Evolutionary conservation across 495 filamentous ascomycete species (phyloP), one percentile per base, ranked within the genome.

Genomic region (Aspergillus egyptiacus): DNA sequence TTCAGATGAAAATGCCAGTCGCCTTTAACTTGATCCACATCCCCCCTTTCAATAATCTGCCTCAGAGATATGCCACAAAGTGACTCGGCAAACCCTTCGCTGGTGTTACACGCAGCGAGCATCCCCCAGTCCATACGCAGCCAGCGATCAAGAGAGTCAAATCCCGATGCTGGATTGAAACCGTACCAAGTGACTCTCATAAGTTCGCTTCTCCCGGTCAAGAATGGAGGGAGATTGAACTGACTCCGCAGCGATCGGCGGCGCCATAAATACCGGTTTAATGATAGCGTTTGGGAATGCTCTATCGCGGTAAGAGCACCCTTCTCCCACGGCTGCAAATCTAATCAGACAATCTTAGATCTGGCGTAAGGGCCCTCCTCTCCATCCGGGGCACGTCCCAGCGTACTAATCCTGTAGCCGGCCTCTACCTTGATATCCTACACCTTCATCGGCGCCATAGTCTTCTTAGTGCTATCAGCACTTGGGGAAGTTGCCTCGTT

Each of bases 181-280:
- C 34, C 46, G 7, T 32, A 82, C 24, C 84, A 87, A 47, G 78
- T 88, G 53, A 82, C 82, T 55, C 81, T 89, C 80, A 91, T 94
- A 38, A 61, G 68, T 71, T 24, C 36, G 65, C 56, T 17, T 30
- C 25, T 42, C 35, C 14, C n/a, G 8, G 32, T 17, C n/a, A 3
- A 30, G 15, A 15, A 23, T 20, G 11, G 4, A 43, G 15, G 15
- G 13, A 5, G 5, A 43, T 18, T 15, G 4, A 17, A 15, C 25
- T 18, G 5, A 46, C 39, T 27, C 11, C 1, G 9, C 18, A 75
- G 88, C 87, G 3, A 88, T 94, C 55, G 87, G 88, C 22, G 85
- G 86, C 37, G 87, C 88, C 9, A 86, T 94, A 53, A 87, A 86
- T 51, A 89, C 85, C 25, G 84, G 81, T 18, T 61, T 82, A 57